These are phyloP conservation scores for Nakazawaea wickerhamii DNA, from an alignment of 805 yeast genomes.

Conservation along the genomic window DNA sequence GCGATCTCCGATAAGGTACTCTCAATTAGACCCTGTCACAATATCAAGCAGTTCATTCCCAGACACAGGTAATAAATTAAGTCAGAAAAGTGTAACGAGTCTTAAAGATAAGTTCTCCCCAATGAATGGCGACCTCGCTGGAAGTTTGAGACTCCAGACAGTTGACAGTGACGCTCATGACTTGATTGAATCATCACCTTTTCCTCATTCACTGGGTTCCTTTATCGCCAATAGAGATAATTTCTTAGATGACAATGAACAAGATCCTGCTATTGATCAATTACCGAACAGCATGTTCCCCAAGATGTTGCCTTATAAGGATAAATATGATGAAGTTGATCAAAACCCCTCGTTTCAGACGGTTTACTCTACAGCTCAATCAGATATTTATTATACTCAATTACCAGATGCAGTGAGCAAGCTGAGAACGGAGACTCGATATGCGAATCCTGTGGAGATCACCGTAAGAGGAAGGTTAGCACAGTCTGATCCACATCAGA, in stretches of 20 bases:
- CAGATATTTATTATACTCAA: constrained; percentile 2
- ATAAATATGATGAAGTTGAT: background rate
- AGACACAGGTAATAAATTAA: background rate
- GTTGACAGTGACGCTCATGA: background rate
- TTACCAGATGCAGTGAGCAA: background rate
- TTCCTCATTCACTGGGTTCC: too few species aligned
- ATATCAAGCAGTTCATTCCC: background rate
- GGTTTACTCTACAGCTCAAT: constrained; percentile 1
- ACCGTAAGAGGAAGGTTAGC: background rate
- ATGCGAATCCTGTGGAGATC: background rate
- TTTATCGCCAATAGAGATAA: background rate
- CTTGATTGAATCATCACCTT: too few species aligned
- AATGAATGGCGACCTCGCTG: too few species aligned
- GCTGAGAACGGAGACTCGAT: background rate
- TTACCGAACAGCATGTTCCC: background rate
- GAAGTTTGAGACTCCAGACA: too few species aligned
- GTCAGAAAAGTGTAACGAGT: too few species aligned
- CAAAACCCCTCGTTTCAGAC: background rate
- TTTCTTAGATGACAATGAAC: background rate
- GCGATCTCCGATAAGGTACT: background rate
- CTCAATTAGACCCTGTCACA: constrained; percentile 1
- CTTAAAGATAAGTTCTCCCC: too few species aligned
- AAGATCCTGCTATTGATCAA: background rate
- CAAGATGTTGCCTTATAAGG: background rate
- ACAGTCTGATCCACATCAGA: constrained; percentile 13